Percentiles rank a stretch among this genome's conserved stretches.
These are phyloP conservation scores for Furculomyces boomerangus DNA, from an alignment of 371 early-diverging fungal genomes.

Conservation along the genomic window DNA sequence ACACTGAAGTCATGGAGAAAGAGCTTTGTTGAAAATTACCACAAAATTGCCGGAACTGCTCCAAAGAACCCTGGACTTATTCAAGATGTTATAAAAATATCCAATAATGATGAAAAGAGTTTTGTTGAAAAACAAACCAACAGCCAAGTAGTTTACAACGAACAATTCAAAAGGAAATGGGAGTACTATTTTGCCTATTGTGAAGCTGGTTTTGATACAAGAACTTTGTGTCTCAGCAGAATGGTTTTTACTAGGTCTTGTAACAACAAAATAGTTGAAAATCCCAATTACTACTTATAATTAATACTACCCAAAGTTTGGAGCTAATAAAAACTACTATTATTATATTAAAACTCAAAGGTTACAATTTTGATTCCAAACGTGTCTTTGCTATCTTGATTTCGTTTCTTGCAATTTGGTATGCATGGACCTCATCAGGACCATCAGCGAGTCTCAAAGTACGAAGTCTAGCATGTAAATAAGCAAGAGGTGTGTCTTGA, in stretches of 20 bases:
- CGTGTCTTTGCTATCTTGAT: slow-evolving; percentile 2
- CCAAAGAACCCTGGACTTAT: slow-evolving; percentile 3
- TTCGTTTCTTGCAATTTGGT: slow-evolving; percentile 42
- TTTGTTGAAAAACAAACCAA: not conserved
- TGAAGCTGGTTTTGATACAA: slow-evolving; percentile 42
- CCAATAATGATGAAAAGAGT: not conserved
- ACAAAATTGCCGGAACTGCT: not conserved
- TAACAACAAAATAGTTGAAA: slow-evolving; percentile 6
- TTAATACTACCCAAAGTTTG: not conserved
- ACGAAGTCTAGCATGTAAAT: slow-evolving; percentile 60
- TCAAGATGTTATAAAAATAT: not conserved
- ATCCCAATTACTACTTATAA: too few species aligned
- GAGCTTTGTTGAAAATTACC: not conserved
- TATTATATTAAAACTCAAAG: not conserved
- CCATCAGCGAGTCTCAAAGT: slow-evolving; percentile 88
- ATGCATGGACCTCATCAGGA: slow-evolving; percentile 66
- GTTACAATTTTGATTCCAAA: not conserved
- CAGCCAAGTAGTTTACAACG: slow-evolving; percentile 7
- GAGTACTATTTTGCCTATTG: slow-evolving; percentile 49
- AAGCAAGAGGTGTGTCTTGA: slow-evolving; percentile 70
- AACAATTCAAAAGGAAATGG: slow-evolving; percentile 33
- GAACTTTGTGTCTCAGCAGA: slow-evolving; percentile 37
- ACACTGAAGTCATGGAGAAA: slow-evolving; percentile 7
- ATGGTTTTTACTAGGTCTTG: slow-evolving; percentile 25
- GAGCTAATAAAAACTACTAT: not conserved